Conservation (phyloP, 768 basidiomycete species). For the Dictyophora rubrovolvata region DNA sequence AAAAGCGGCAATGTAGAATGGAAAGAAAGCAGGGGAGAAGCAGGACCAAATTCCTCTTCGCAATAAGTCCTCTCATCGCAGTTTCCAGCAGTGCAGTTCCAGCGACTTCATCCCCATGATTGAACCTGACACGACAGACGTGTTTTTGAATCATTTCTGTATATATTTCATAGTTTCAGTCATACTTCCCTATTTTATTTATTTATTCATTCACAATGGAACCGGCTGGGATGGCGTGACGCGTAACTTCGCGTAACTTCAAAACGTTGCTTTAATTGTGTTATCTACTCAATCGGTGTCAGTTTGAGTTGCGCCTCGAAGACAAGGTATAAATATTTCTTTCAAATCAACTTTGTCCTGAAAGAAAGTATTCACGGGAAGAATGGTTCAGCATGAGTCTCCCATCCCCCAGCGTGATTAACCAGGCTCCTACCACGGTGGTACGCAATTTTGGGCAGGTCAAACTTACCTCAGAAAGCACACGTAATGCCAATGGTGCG, state of each 20-base stretch:
- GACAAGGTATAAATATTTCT: neutral
- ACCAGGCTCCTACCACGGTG: too few species aligned
- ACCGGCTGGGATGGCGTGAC: neutral
- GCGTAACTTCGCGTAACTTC: neutral
- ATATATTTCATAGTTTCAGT: too few species aligned
- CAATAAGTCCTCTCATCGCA: neutral
- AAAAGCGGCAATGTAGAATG: constrained; percentile 26
- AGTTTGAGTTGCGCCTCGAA: neutral
- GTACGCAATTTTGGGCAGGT: too few species aligned
- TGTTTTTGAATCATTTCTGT: neutral
- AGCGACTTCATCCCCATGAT: neutral
- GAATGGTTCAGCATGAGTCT: too few species aligned
- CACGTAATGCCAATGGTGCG: too few species aligned
- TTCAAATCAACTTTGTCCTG: too few species aligned
- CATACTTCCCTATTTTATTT: too few species aligned
- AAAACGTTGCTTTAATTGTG: neutral
- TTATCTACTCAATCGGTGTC: neutral
- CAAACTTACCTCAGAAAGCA: too few species aligned
- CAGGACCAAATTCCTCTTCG: constrained; percentile 11
- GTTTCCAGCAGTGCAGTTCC: neutral
- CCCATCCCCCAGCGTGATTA: too few species aligned
- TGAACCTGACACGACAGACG: neutral
- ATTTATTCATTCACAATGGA: too few species aligned
- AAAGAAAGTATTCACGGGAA: too few species aligned
- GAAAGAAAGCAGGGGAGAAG: constrained; percentile 22